phyloP scores from a whole-genome alignment of 2,329 filamentous ascomycete genomes.

The Talaromyces pinophilus region DNA sequence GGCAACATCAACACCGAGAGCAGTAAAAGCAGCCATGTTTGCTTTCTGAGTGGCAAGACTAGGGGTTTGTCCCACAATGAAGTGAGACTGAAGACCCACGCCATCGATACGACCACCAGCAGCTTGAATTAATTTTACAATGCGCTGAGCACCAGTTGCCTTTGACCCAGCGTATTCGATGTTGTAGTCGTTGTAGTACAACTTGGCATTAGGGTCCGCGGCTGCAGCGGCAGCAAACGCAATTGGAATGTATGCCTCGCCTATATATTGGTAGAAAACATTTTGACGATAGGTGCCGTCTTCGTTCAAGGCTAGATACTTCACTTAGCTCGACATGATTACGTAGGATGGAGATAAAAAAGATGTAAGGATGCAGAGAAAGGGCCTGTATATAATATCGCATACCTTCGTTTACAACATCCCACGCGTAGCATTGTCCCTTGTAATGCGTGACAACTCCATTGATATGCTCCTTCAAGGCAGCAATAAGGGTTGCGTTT shows the following conservation, averaged over 20 bases:
- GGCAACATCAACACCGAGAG: conserved; percentile 45
- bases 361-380: neutral
- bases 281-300: conserved; percentile 59
- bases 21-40: conserved; percentile 41
- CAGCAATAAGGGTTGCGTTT: conserved; percentile 56
- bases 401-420: conserved; percentile 44
- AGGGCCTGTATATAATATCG: conserved; percentile 12
- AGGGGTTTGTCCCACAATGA: conserved; percentile 48
- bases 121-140: conserved; percentile 36
- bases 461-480: conserved; percentile 53
- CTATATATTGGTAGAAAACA: conserved; percentile 68
- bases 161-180: conserved; percentile 41
- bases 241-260: conserved; percentile 68
- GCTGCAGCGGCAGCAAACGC: conserved; percentile 68
- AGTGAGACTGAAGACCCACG: conserved; percentile 50
- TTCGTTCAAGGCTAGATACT: conserved; percentile 43
- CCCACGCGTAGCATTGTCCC: conserved; percentile 42
- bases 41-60: conserved; percentile 40
- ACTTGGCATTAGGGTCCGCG: conserved; percentile 66
- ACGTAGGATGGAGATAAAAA: neutral
- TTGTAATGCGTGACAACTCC: conserved; percentile 41
- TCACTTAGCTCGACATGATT: conserved; percentile 30
- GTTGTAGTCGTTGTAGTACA: conserved; percentile 65
- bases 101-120: conserved; percentile 47
- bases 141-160: conserved; percentile 32